Conservation (phyloP, 169 alveolate genomes). For the Plasmodium adleri region DNA sequence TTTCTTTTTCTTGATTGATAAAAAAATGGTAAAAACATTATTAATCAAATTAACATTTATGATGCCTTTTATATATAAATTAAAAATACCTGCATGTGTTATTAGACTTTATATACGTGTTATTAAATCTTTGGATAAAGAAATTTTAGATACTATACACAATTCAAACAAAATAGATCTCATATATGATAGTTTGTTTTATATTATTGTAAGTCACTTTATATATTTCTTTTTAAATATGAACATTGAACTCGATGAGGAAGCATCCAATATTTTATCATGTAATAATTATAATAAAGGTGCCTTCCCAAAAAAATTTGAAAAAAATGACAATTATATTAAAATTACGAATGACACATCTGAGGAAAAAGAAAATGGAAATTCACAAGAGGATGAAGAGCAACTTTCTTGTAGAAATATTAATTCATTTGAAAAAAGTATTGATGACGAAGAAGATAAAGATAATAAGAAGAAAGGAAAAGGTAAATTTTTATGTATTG, state of each 20-base stretch:
- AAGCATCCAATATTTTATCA: constrained; percentile 49
- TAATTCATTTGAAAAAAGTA: constrained; percentile 9
- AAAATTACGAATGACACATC: constrained; percentile 23
- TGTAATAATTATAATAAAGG: constrained; percentile 22
- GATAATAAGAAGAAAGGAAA: not conserved
- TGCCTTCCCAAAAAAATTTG: constrained; percentile 19
- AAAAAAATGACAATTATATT: constrained; percentile 18
- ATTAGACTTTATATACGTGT: constrained; percentile 56
- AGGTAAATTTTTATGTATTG: not conserved
- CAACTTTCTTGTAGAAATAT: not conserved
- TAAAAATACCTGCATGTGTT: constrained; percentile 74
- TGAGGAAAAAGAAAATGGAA: not conserved
- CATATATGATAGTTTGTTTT: constrained; percentile 62
- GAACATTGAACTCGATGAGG: constrained; percentile 68
- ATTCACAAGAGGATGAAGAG: not conserved
- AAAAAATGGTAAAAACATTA: constrained; percentile 45
- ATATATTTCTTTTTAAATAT: constrained; percentile 64
- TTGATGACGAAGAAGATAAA: constrained; percentile 4
- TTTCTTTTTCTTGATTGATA: constrained; percentile 49
- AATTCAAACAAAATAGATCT: constrained; percentile 38
- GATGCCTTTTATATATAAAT: constrained; percentile 67
- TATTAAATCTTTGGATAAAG: constrained; percentile 67
- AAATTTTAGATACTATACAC: constrained; percentile 52
- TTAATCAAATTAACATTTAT: constrained; percentile 64
- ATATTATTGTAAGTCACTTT: constrained; percentile 53